Percentiles rank a stretch among this genome's conserved stretches.
Evolutionary conservation across 106 monocot species (phyloP).

Genomic region (Platanthera zijinensis): DNA sequence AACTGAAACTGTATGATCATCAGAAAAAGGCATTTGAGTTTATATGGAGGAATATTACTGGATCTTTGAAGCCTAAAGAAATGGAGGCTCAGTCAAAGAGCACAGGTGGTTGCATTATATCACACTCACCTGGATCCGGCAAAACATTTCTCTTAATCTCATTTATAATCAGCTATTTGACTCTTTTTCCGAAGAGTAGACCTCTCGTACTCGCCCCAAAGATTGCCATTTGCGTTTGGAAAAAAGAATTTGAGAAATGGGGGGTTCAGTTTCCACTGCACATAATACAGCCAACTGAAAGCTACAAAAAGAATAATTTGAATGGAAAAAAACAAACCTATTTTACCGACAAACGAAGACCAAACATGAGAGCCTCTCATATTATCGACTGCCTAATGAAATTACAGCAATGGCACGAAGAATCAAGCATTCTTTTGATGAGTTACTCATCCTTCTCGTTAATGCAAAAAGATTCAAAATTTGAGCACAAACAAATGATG

Average conservation of each 20-base stretch:
- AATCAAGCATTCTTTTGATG: conserved; percentile 51
- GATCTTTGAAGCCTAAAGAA: conserved; percentile 31
- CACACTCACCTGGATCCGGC: conserved; percentile 70
- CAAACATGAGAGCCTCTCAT: conserved; percentile 25
- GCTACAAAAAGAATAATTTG: conserved; percentile 15
- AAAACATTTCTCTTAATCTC: conserved; percentile 59
- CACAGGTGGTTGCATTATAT: conserved; percentile 66
- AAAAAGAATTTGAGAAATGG: conserved; percentile 67
- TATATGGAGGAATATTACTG: conserved; percentile 57
- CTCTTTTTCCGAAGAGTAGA: conserved; percentile 31
- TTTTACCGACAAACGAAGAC: conserved; percentile 4
- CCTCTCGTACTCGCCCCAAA: conserved; percentile 70
- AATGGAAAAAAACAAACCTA: conserved; percentile 2
- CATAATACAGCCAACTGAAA: conserved; percentile 24
- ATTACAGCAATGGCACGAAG: conserved; percentile 51
- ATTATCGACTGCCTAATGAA: conserved; percentile 46
- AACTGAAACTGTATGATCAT: conserved; percentile 38
- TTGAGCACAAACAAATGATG: conserved; percentile 26
- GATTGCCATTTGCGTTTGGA: conserved; percentile 46
- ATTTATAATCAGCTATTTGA: conserved; percentile 58
- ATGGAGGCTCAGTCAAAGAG: conserved; percentile 17
- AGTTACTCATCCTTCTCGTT: conserved; percentile 52
- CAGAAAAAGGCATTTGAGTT: conserved; percentile 70
- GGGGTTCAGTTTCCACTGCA: conserved; percentile 40
- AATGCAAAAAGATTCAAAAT: conserved; percentile 21